Evolutionary conservation across 1,284 basidiomycete species (phyloP).

Genomic region (Boletus smithii): DNA sequence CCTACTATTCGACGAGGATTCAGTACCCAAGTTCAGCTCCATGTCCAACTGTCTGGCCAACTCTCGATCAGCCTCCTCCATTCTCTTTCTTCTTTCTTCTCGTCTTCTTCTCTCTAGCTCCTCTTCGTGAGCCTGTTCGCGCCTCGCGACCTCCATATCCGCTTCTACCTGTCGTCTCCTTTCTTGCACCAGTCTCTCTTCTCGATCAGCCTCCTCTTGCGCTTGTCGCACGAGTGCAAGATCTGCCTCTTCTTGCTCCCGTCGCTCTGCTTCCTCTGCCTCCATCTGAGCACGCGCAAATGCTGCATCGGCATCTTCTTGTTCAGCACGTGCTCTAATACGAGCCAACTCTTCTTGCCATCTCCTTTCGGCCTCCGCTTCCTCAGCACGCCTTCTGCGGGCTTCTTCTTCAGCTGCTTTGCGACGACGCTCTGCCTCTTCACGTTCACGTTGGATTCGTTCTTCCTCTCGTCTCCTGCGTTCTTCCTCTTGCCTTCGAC

Average conservation of each 20-base stretch:
- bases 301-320: slow-evolving; percentile 35
- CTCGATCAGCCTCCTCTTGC: slow-evolving; percentile 32
- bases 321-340: slow-evolving; percentile 31
- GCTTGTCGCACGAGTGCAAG: slow-evolving; percentile 27
- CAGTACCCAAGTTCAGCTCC: slow-evolving; percentile 24
- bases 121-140: slow-evolving; percentile 40
- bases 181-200: slow-evolving; percentile 22
- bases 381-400: slow-evolving; percentile 15
- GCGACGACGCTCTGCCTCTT: slow-evolving; percentile 22
- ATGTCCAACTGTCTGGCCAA: slow-evolving; percentile 32
- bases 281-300: slow-evolving; percentile 35
- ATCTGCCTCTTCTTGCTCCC: slow-evolving; percentile 32
- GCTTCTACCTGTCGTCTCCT: slow-evolving; percentile 31
- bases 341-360: slow-evolving; percentile 34
- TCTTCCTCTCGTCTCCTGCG: slow-evolving; percentile 22
- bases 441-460: slow-evolving; percentile 13
- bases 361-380: slow-evolving; percentile 30
- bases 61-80: slow-evolving; percentile 30
- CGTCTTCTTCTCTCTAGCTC: slow-evolving; percentile 36
- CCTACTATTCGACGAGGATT: slow-evolving; percentile 1
- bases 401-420: slow-evolving; percentile 16
- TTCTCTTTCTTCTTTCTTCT: slow-evolving; percentile 26
- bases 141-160: slow-evolving; percentile 31
- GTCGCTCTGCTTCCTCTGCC: slow-evolving; percentile 32
- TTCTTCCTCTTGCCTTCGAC: slow-evolving; percentile 13